Evolutionary conservation across 352 stramenopile genomes (phyloP).

Genomic region (Globisporangium nunn): DNA sequence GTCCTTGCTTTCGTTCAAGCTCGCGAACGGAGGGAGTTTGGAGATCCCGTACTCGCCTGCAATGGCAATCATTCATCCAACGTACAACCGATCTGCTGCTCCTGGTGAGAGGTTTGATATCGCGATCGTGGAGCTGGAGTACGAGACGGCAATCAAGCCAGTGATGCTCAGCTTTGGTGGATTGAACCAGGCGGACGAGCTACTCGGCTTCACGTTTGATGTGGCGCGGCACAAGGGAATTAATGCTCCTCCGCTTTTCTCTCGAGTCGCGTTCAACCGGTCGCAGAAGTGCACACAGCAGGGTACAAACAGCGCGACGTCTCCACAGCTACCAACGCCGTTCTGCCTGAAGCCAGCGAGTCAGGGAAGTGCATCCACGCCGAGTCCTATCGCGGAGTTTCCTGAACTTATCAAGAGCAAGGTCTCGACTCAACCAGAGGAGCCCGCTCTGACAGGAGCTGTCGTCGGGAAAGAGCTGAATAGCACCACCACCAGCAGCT

Average conservation of each 20-base stretch:
- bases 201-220: background rate
- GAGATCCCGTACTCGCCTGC: constrained; percentile 1
- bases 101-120: constrained; percentile 3
- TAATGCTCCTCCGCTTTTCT: background rate
- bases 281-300: constrained; percentile 1
- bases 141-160: background rate
- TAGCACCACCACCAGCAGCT: background rate
- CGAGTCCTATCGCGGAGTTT: background rate
- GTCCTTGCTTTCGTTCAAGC: background rate
- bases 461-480: constrained; percentile 6
- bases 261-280: constrained; percentile 5
- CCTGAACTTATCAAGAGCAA: background rate
- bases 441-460: constrained; percentile 1
- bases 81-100: constrained; percentile 1
- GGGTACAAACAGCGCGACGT: background rate
- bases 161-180: constrained; percentile 7
- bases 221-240: background rate
- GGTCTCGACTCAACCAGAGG: background rate
- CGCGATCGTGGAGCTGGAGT: constrained; percentile 7
- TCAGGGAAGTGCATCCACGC: background rate
- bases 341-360: constrained; percentile 1
- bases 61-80: constrained; percentile 5
- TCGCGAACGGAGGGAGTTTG: constrained; percentile 4
- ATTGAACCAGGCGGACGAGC: background rate
- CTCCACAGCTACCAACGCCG: background rate